phyloP scores from a whole-genome alignment of 2,329 filamentous ascomycete genomes.

The Exophiala calicioides region DNA sequence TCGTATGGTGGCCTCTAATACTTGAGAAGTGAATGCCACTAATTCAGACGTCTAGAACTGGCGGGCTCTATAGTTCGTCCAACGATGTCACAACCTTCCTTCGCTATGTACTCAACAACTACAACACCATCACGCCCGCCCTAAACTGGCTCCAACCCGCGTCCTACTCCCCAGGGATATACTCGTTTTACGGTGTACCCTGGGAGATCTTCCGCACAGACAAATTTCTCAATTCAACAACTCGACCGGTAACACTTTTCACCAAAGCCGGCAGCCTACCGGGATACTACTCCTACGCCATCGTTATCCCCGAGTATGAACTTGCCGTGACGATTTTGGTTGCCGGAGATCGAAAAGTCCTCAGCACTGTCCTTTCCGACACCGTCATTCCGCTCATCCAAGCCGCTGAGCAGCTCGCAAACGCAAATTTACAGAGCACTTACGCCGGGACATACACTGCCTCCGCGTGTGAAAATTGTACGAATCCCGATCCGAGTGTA shows the following conservation, averaged over 20 bases:
- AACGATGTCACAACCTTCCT: slow-evolving; percentile 47
- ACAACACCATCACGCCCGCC: slow-evolving; percentile 44
- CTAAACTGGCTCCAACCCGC: slow-evolving; percentile 48
- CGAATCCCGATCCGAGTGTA: too few species aligned
- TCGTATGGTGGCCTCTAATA: too few species aligned
- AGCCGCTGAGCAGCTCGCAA: slow-evolving; percentile 26
- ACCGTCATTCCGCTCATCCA: slow-evolving; percentile 26
- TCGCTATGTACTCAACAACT: slow-evolving; percentile 44
- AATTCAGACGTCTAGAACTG: slow-evolving; percentile 44
- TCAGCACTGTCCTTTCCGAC: slow-evolving; percentile 20
- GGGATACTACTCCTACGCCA: slow-evolving; percentile 44
- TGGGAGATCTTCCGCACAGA: slow-evolving; percentile 51
- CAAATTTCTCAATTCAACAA: slow-evolving; percentile 40
- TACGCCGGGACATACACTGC: slow-evolving; percentile 21
- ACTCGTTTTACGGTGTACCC: slow-evolving; percentile 49
- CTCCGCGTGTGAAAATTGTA: too few species aligned
- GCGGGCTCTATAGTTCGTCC: slow-evolving; percentile 46
- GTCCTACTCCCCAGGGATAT: slow-evolving; percentile 39
- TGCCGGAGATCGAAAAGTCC: slow-evolving; percentile 23
- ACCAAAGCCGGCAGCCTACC: slow-evolving; percentile 49
- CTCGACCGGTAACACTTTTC: slow-evolving; percentile 45
- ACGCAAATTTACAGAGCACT: slow-evolving; percentile 9
- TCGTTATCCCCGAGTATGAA: slow-evolving; percentile 46
- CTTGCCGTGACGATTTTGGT: slow-evolving; percentile 52
- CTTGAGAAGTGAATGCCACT: too few species aligned